Evolutionary conservation across 2,329 filamentous ascomycete species (phyloP).

Genomic region (Stromatinia cepivora): DNA sequence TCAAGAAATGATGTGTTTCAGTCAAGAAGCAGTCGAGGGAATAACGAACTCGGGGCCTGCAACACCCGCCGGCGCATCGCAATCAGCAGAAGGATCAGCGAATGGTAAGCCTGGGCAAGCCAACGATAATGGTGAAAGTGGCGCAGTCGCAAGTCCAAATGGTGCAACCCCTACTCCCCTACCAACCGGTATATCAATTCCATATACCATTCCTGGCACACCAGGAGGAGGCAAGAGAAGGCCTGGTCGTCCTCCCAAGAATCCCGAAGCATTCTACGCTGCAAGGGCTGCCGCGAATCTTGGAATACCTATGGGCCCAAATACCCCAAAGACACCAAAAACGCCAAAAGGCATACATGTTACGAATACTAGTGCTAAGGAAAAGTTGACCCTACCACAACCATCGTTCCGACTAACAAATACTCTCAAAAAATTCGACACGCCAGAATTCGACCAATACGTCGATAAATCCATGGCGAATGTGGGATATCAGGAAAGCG

Average conservation of each 20-base stretch:
- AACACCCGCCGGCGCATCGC: constrained; percentile 44
- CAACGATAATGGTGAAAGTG: constrained; percentile 31
- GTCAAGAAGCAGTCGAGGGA: constrained; percentile 83
- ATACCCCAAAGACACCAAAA: constrained; percentile 46
- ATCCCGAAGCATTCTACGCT: constrained; percentile 58
- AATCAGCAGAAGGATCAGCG: constrained; percentile 43
- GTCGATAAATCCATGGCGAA: constrained; percentile 96
- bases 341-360: constrained; percentile 71
- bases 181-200: constrained; percentile 31
- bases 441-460: constrained; percentile 84
- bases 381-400: constrained; percentile 74
- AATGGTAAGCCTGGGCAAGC: constrained; percentile 43
- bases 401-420: constrained; percentile 76
- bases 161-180: constrained; percentile 32
- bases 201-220: constrained; percentile 41
- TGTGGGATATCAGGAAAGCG: constrained; percentile 93
- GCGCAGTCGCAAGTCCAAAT: constrained; percentile 34
- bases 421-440: constrained; percentile 78
- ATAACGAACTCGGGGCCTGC: constrained; percentile 51
- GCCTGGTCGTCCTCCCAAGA: constrained; percentile 64
- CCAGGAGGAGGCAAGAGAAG: constrained; percentile 52
- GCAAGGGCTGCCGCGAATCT: constrained; percentile 46
- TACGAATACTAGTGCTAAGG: constrained; percentile 76
- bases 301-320: constrained; percentile 27
- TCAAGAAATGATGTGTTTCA: constrained; percentile 72